A percentile compares a stretch with the other conserved stretches of the same genome.
These are phyloP conservation scores for Allomyces javanicus DNA, from an alignment of 192 early-diverging fungal species.

Conservation along the genomic window DNA sequence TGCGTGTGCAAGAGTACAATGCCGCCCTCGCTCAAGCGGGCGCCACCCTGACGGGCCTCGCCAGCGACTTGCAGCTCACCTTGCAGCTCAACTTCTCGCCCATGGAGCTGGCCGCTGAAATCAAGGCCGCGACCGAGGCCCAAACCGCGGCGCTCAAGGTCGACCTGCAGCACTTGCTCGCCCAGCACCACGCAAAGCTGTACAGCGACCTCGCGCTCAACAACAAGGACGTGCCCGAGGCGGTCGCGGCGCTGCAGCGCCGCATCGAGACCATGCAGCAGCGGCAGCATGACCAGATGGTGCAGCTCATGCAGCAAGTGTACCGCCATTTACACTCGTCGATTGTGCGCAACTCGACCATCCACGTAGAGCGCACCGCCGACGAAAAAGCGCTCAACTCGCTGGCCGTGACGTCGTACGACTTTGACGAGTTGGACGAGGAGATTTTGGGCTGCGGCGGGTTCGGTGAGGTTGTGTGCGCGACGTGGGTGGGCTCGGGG, in stretches of 20 bases:
- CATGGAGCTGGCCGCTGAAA: not conserved
- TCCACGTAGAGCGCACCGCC: not conserved
- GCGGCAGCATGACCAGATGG: not conserved
- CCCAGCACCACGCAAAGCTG: not conserved
- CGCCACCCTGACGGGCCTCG: not conserved
- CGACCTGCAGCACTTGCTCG: not conserved
- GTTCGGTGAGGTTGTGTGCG: conserved; percentile 1
- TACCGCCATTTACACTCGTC: not conserved
- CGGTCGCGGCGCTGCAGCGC: not conserved
- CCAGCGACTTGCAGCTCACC: not conserved
- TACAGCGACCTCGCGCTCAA: not conserved
- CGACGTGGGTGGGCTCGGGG: not conserved
- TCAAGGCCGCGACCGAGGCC: not conserved
- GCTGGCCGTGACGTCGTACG: not conserved
- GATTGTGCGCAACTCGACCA: not conserved
- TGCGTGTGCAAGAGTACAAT: not conserved
- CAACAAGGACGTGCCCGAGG: not conserved
- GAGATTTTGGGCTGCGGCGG: not conserved
- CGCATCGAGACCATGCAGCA: not conserved
- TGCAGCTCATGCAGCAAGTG: not conserved
- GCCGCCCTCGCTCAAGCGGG: not conserved
- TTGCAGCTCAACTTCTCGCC: not conserved
- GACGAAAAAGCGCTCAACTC: not conserved
- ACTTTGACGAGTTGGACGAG: not conserved
- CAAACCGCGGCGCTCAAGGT: not conserved